These are phyloP conservation scores for Hura crepitans DNA, from an alignment of 441 rosid genomes.

Conservation along the genomic window DNA sequence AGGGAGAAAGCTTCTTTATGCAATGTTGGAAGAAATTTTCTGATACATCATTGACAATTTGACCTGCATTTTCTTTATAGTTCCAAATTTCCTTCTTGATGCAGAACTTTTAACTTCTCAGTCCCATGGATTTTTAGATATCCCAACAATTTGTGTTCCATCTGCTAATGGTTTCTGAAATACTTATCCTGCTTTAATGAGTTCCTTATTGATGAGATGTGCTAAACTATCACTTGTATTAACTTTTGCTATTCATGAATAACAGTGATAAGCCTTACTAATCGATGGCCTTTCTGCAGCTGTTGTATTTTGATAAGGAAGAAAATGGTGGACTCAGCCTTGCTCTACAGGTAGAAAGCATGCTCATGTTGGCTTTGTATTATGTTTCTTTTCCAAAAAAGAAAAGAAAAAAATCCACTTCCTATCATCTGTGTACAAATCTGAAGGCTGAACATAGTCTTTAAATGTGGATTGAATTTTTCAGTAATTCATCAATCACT, in stretches of 20 bases:
- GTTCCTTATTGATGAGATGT: not conserved
- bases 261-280: conserved; percentile 10
- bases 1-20: not conserved
- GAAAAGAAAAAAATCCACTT: not conserved
- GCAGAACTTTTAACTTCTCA: not conserved
- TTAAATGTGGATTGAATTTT: not conserved
- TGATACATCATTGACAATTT: not conserved
- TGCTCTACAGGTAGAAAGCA: conserved; percentile 65
- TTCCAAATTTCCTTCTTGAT: not conserved
- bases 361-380: not conserved
- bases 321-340: conserved; percentile 76
- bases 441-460: not conserved
- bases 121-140: not conserved
- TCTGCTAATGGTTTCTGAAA: not conserved
- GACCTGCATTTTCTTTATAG: not conserved
- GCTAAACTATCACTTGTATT: not conserved
- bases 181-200: not conserved
- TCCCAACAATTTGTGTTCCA: not conserved
- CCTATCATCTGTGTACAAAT: not conserved
- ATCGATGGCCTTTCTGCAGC: conserved; percentile 51
- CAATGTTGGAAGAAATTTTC: not conserved
- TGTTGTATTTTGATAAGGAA: conserved; percentile 80
- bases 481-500: not conserved
- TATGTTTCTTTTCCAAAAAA: not conserved
- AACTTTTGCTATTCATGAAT: not conserved